phyloP scores from a whole-genome alignment of 331 rosid species.

The Spiraea crenata region DNA sequence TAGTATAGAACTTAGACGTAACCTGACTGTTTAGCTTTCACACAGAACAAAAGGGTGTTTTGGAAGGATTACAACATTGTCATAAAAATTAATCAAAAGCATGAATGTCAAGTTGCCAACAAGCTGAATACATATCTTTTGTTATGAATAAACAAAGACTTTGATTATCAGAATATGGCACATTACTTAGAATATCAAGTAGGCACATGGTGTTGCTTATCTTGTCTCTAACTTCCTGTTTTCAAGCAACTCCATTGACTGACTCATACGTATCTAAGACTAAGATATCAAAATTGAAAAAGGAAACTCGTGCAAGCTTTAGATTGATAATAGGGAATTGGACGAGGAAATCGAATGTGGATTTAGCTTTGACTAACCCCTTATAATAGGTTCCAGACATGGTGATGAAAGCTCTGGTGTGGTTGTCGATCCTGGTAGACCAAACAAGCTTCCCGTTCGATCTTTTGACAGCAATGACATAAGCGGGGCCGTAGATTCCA shows the following conservation, averaged over 20 bases:
- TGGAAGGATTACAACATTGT: background rate
- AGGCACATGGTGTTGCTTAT: conserved; percentile 7
- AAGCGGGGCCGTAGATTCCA: conserved; percentile 62
- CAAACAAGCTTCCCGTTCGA: conserved; percentile 48
- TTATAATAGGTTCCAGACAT: conserved; percentile 67
- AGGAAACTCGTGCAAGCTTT: background rate
- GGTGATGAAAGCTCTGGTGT: conserved; percentile 32
- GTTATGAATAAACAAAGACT: background rate
- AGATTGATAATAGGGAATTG: background rate
- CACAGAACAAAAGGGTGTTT: background rate
- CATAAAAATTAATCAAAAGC: background rate
- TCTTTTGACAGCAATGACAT: conserved; percentile 45
- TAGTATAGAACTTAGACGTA: background rate
- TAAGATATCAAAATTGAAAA: background rate
- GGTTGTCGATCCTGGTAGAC: conserved; percentile 39
- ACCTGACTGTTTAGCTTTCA: background rate
- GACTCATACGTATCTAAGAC: background rate
- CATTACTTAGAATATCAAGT: background rate
- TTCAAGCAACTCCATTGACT: conserved; percentile 18
- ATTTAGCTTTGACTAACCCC: conserved; percentile 35
- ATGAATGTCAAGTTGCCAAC: background rate
- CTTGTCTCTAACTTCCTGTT: conserved; percentile 9
- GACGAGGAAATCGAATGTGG: background rate
- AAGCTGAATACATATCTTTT: background rate
- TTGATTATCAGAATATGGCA: background rate